Conservation (phyloP, 306 rosid genomes). For the Morella rubra region DNA sequence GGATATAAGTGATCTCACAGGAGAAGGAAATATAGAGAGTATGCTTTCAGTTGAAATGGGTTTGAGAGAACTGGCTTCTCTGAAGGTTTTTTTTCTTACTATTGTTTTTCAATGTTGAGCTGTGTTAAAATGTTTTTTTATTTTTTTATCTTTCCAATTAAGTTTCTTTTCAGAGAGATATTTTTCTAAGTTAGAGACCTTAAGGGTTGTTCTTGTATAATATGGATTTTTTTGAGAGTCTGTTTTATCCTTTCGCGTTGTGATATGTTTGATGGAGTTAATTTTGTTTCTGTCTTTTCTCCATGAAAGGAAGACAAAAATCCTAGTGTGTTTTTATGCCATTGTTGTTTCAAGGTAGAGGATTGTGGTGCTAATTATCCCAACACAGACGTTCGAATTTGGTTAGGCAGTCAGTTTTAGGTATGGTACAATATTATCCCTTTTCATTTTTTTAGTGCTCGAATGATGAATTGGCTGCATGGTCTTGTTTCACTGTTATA, state of each 20-base stretch:
- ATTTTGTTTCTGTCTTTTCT: too few relatives aligned
- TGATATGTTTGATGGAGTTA: neutral
- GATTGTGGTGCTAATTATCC: constrained; percentile 74
- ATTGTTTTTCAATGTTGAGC: neutral
- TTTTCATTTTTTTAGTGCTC: neutral
- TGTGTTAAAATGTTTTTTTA: neutral
- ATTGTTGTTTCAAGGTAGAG: constrained; percentile 63
- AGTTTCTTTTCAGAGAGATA: neutral
- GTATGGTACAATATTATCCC: constrained; percentile 33
- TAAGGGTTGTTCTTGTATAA: neutral
- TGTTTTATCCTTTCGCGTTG: neutral
- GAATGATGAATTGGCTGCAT: neutral
- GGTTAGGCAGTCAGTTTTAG: constrained; percentile 57
- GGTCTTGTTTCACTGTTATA: constrained; percentile 16
- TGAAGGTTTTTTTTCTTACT: constrained; percentile 55
- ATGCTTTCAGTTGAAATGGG: constrained; percentile 99
- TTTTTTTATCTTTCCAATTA: constrained; percentile 3
- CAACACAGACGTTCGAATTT: constrained; percentile 66
- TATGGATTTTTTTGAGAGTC: neutral
- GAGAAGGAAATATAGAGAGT: constrained; percentile 95
- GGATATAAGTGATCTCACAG: constrained; percentile 78
- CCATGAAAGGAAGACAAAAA: too few relatives aligned
- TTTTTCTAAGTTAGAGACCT: neutral
- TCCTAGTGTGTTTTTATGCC: neutral
- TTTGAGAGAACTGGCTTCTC: constrained; percentile 73